Evolutionary conservation across 106 monocot species (phyloP).

Genomic region (Acorus gramineus): DNA sequence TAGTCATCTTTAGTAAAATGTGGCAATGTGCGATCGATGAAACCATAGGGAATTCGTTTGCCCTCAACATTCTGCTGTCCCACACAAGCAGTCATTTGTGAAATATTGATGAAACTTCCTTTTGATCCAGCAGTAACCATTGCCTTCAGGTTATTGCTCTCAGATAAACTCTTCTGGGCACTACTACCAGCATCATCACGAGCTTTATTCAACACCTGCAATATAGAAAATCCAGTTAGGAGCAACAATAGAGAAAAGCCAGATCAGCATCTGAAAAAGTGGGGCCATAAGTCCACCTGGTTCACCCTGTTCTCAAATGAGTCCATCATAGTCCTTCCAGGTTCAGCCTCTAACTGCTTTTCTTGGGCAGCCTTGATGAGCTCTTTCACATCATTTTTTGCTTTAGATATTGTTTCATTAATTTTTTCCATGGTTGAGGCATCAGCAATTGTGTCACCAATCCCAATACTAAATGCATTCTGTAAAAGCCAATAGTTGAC

Average conservation of each 20-base stretch:
- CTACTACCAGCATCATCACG: constrained; percentile 98
- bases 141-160: constrained; percentile 96
- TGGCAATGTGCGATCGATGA: constrained; percentile 80
- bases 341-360: constrained; percentile 79
- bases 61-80: constrained; percentile 99
- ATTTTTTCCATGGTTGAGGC: constrained; percentile 96
- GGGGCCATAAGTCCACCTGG: constrained; percentile 33
- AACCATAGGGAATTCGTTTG: constrained; percentile 96
- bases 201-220: constrained; percentile 91
- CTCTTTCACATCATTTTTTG: constrained; percentile 91
- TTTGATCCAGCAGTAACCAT: constrained; percentile 99
- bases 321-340: constrained; percentile 94
- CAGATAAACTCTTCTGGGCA: constrained; percentile 95
- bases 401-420: constrained; percentile 90
- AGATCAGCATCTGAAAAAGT: neutral
- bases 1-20: constrained; percentile 96
- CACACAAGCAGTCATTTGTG: constrained; percentile 99
- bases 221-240: neutral
- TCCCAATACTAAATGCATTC: constrained; percentile 90
- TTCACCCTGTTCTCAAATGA: constrained; percentile 98
- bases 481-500: constrained; percentile 99
- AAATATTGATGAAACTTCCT: constrained; percentile 98
- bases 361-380: constrained; percentile 83
- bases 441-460: constrained; percentile 98
- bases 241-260: neutral